phyloP scores from a whole-genome alignment of 176 grass and related monocot genomes.

The Calamus simplicifolius region DNA sequence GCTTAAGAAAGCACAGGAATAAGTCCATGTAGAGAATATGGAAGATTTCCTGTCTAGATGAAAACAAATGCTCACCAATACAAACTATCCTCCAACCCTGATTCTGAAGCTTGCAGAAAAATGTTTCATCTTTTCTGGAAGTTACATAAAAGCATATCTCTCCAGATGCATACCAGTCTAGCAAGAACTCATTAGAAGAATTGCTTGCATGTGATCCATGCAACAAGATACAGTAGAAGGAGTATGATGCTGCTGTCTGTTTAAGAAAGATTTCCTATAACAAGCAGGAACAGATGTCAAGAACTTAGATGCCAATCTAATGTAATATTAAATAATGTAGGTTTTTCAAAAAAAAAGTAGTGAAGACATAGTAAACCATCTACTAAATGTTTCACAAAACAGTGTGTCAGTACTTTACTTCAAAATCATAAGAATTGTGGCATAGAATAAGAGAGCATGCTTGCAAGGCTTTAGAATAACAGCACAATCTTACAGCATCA shows the following conservation, averaged over 20 bases:
- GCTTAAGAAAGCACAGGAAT: not conserved
- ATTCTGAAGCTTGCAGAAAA: constrained; percentile 43
- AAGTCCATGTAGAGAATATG: not conserved
- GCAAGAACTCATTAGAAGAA: constrained; percentile 25
- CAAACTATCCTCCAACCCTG: constrained; percentile 41
- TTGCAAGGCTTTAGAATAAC: too few species aligned
- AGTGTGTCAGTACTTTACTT: too few species aligned
- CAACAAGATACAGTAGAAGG: constrained; percentile 24
- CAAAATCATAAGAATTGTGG: too few species aligned
- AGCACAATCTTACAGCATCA: too few species aligned
- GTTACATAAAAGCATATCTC: constrained; percentile 55
- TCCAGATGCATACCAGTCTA: constrained; percentile 37
- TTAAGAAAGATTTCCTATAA: constrained; percentile 52
- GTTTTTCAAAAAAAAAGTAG: not conserved
- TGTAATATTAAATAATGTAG: not conserved
- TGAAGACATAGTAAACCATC: too few species aligned
- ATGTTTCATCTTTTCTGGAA: constrained; percentile 38
- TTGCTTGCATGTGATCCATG: constrained; percentile 6
- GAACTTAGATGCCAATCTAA: not conserved
- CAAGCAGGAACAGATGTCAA: constrained; percentile 6
- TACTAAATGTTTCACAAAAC: too few species aligned
- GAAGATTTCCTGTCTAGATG: not conserved
- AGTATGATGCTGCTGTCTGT: constrained; percentile 30
- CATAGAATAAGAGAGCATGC: too few species aligned
- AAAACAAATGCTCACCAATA: constrained; percentile 39